Percentiles rank a stretch among this genome's conserved stretches.
Conservation (phyloP, 148 eudicot genomes). For the Camellia granthamiana region DNA sequence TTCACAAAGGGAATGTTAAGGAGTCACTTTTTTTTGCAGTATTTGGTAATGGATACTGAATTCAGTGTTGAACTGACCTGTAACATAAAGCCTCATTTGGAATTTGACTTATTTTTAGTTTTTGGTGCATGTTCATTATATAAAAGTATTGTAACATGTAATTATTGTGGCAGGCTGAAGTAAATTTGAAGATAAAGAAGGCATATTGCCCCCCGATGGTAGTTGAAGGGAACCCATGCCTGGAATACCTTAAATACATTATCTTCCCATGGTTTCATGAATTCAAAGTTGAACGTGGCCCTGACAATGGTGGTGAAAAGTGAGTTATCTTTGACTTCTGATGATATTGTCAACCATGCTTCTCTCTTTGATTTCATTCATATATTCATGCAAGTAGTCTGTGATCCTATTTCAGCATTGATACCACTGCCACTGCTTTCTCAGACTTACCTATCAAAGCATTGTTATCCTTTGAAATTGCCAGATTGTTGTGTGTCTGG, state of each 20-base stretch:
- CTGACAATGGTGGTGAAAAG: slow-evolving; percentile 79
- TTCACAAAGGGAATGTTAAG: background rate
- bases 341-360: too few relatives aligned
- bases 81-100: background rate
- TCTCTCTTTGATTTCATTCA: background rate
- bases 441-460: background rate
- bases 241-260: slow-evolving; percentile 78
- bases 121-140: background rate
- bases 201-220: slow-evolving; percentile 84
- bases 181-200: slow-evolving; percentile 73
- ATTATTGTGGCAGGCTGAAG: slow-evolving; percentile 55
- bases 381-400: background rate
- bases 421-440: background rate
- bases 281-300: slow-evolving; percentile 63
- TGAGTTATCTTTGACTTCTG: slow-evolving; percentile 33
- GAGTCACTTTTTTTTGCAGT: background rate
- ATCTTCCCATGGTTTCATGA: slow-evolving; percentile 77
- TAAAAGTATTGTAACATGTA: background rate
- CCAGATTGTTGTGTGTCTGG: background rate
- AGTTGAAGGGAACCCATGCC: slow-evolving; percentile 74
- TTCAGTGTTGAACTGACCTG: background rate
- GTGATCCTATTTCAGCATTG: background rate
- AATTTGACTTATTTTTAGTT: background rate
- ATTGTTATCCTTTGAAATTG: background rate
- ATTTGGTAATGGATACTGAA: background rate